Evolutionary conservation across 2,329 filamentous ascomycete species (phyloP), one percentile per base, ranked within the genome.

Genomic region (Juglanconis juglandina): DNA sequence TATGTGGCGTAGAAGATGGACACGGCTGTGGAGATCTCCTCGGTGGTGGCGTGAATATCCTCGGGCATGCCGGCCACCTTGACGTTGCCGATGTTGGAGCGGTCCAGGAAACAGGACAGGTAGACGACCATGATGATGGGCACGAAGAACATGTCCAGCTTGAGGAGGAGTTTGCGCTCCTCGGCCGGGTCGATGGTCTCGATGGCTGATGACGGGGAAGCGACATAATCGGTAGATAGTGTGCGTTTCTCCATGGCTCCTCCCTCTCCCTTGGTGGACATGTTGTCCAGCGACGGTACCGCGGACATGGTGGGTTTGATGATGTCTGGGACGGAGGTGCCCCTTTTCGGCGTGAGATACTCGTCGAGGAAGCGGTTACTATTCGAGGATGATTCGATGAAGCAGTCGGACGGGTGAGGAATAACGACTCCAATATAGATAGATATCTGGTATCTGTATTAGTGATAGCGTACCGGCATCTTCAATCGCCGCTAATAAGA

Each of bases 51-150:
- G 13, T 79, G 76, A 4, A 91, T 77, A 64, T 90, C 87, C 57
- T 79, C 73, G 70, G 89, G 84, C 53, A 92, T 67, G 1, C 81
- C 79, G 66, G 88, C 89, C 4, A 90, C 77, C 5, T 82, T 79
- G 14, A 87, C 87, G 74, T 90, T 90, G 56, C 87, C 87, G 64
- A 92, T 91, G 69, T 91, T 91, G 56, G 90, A 87, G 72, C 80
- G 79, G 69, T 92, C 90, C 8, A 93, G 75, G 70, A 92, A 93
- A 66, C 86, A 89, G 66, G 92, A 86, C 13, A 92, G 79, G 70
- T 94, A 94, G 14, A 90, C 73, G 6, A 83, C 71, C 83, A 89
- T 89, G 7, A 90, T 77, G 24, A 90, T 76, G 2, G 88, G 88
- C 13, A 91, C 80, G 33, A 91, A 79, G 68, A 82, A 79, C 13